These are phyloP conservation scores for Ramaria sp. DNA, from an alignment of 768 basidiomycete genomes.

Conservation along the genomic window DNA sequence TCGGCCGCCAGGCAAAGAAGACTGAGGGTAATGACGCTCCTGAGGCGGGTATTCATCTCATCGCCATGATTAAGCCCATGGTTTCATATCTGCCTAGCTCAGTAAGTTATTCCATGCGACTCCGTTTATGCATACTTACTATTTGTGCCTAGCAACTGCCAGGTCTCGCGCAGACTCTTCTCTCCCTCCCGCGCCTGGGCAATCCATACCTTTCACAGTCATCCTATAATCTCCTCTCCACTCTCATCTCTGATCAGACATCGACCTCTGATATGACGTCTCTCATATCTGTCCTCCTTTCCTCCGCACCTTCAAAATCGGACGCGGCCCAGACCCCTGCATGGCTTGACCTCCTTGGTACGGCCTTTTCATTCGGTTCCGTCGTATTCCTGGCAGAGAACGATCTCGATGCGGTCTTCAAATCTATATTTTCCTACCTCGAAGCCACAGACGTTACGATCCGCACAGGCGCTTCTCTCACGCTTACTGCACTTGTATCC, in stretches of 20 bases:
- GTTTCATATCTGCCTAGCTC: slow-evolving; percentile 51
- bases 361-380: slow-evolving; percentile 1
- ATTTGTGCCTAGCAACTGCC: slow-evolving; percentile 51
- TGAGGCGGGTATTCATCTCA: slow-evolving; percentile 70
- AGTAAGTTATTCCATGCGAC: slow-evolving; percentile 28
- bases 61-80: slow-evolving; percentile 43
- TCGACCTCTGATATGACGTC: slow-evolving; percentile 36
- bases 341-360: slow-evolving; percentile 52
- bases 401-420: slow-evolving; percentile 56
- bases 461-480: slow-evolving; percentile 51
- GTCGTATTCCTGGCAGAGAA: neutral
- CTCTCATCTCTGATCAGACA: slow-evolving; percentile 52
- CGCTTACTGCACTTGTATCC: slow-evolving; percentile 48
- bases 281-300: slow-evolving; percentile 57
- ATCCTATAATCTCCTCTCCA: slow-evolving; percentile 77
- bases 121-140: neutral
- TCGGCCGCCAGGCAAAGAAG: slow-evolving; percentile 45
- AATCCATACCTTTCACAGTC: slow-evolving; percentile 86
- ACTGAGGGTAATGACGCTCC: slow-evolving; percentile 39
- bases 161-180: slow-evolving; percentile 55
- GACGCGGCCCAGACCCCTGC: slow-evolving; percentile 59
- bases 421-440: slow-evolving; percentile 63
- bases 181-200: slow-evolving; percentile 76
- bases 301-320: slow-evolving; percentile 58
- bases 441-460: slow-evolving; percentile 54